Conservation (phyloP, 2,329 filamentous ascomycete species). For the Botryotinia narcissicola region DNA sequence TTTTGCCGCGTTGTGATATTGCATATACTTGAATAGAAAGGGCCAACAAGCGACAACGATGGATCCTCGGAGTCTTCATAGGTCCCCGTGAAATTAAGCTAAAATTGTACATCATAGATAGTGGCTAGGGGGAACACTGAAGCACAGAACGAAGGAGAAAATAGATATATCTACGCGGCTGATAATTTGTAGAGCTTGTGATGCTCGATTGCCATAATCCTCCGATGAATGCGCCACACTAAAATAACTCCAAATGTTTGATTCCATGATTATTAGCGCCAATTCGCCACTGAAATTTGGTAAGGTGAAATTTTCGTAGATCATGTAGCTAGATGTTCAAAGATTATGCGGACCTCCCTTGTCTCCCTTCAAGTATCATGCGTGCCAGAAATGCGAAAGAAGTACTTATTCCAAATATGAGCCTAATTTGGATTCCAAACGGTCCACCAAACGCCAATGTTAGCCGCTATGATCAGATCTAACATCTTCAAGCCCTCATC, state of each 20-base stretch:
- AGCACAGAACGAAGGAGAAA: not conserved
- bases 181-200: conserved; percentile 8
- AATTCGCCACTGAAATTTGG: not conserved
- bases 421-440: conserved; percentile 59
- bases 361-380: not conserved
- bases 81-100: conserved; percentile 4
- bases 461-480: conserved; percentile 85
- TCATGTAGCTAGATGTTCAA: not conserved
- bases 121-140: not conserved
- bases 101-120: not conserved
- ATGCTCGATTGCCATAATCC: not conserved
- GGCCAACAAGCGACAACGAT: not conserved
- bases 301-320: not conserved
- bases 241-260: not conserved
- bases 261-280: not conserved
- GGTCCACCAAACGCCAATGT: conserved; percentile 91
- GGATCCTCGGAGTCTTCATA: not conserved
- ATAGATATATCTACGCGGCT: not conserved
- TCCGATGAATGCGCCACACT: not conserved
- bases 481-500: conserved; percentile 94
- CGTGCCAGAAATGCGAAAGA: not conserved
- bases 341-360: not conserved
- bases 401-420: not conserved
- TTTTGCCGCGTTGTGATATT: not conserved
- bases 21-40: not conserved